Percentiles rank a stretch among this genome's conserved stretches.
Conservation (phyloP, 75 land plant species). For the Picea glauca region DNA sequence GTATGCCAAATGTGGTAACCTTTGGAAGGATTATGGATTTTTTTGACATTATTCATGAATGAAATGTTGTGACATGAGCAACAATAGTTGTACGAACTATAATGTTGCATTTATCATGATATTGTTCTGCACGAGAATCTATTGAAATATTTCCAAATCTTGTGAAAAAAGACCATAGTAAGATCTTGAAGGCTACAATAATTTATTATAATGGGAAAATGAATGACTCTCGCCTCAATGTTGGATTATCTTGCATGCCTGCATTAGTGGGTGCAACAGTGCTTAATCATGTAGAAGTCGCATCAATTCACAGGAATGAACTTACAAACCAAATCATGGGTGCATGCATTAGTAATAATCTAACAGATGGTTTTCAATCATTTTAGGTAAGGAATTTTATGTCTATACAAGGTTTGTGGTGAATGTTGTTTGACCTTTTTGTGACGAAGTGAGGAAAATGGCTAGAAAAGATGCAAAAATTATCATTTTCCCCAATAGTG, state of each 20-base stretch:
- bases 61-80: conserved; percentile 58
- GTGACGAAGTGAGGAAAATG: conserved; percentile 79
- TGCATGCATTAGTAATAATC: conserved; percentile 63
- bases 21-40: too few species aligned
- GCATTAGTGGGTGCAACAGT: conserved; percentile 83
- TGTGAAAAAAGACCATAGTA: conserved; percentile 53
- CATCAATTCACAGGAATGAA: conserved; percentile 66
- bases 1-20: too few species aligned
- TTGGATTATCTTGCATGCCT: conserved; percentile 88
- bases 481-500: conserved; percentile 91
- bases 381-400: conserved; percentile 80
- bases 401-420: conserved; percentile 85
- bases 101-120: conserved; percentile 83
- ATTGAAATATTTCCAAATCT: conserved; percentile 84
- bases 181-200: conserved; percentile 80
- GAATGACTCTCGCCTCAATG: conserved; percentile 89
- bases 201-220: conserved; percentile 98
- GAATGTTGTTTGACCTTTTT: conserved; percentile 97
- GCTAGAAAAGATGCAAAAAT: conserved; percentile 51
- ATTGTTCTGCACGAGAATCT: conserved; percentile 72
- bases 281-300: conserved; percentile 90
- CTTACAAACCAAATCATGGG: conserved; percentile 18
- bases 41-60: conserved; percentile 52
- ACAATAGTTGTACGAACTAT: conserved; percentile 67
- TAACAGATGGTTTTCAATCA: conserved; percentile 15